Evolutionary conservation across 805 yeast species (phyloP).

Genomic region (Nakazawaea populi): DNA sequence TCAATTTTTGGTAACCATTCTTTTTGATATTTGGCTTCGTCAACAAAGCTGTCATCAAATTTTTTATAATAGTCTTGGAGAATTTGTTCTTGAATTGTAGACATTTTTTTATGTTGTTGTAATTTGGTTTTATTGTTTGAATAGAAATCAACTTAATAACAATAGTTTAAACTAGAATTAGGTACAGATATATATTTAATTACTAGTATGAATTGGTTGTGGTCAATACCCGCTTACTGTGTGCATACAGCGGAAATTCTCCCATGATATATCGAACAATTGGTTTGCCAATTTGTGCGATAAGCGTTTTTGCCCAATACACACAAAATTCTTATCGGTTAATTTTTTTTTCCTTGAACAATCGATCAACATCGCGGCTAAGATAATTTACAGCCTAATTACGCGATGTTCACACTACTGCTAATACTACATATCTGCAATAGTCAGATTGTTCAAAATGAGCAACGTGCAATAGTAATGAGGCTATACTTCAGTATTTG

Average conservation of each 20-base stretch:
- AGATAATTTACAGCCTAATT: not conserved
- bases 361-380: not conserved
- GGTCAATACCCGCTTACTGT: too few species aligned
- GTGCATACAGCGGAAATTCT: too few species aligned
- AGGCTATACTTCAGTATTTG: too few species aligned
- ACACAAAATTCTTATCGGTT: not conserved
- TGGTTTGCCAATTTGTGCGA: not conserved
- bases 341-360: too few species aligned
- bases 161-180: not conserved
- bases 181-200: not conserved
- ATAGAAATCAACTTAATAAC: not conserved
- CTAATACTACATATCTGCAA: too few species aligned
- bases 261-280: too few species aligned
- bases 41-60: slow-evolving; percentile 6
- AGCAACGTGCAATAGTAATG: too few species aligned
- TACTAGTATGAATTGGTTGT: too few species aligned
- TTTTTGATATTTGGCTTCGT: slow-evolving; percentile 22
- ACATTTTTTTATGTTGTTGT: not conserved
- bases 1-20: slow-evolving; percentile 42
- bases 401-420: not conserved
- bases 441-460: too few species aligned
- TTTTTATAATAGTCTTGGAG: slow-evolving; percentile 1
- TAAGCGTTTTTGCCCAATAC: not conserved
- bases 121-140: not conserved
- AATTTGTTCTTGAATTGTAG: slow-evolving; percentile 1